A percentile compares a stretch with the other conserved stretches of the same genome.
Conservation (phyloP, 768 basidiomycete species). For the Butyriboletus loyo region DNA sequence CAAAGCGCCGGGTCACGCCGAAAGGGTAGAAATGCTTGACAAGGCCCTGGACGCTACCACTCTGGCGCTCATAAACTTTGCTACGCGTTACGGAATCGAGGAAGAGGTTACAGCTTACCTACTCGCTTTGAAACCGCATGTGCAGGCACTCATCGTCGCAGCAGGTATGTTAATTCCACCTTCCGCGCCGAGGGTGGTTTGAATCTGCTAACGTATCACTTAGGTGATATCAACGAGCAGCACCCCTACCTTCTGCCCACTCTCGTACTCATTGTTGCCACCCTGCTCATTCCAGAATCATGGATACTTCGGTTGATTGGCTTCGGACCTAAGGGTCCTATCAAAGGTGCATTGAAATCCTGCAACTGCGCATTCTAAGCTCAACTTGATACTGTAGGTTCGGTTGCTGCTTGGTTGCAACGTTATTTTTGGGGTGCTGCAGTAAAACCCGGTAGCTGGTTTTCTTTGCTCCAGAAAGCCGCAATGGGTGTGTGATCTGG, state of each 20-base stretch:
- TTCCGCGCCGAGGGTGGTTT: neutral
- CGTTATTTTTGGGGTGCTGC: neutral
- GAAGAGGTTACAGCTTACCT: conserved; percentile 6
- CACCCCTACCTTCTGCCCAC: conserved; percentile 5
- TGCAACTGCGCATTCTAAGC: neutral
- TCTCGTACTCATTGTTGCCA: conserved; percentile 1
- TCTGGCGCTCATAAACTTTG: neutral
- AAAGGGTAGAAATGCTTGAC: conserved; percentile 4
- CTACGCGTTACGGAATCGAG: neutral
- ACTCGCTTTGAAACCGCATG: neutral
- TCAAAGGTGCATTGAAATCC: conserved; percentile 6
- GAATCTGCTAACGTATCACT: neutral
- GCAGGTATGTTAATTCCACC: conserved; percentile 3
- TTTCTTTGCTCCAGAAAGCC: conserved; percentile 13
- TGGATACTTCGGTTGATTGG: conserved; percentile 16
- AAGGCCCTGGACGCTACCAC: conserved; percentile 2
- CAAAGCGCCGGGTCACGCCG: conserved; percentile 1
- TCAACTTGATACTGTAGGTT: conserved; percentile 3
- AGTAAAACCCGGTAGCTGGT: conserved; percentile 8
- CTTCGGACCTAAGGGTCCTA: conserved; percentile 14
- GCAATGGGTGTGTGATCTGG: conserved; percentile 11
- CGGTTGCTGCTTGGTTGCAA: conserved; percentile 13
- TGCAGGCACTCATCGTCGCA: conserved; percentile 1
- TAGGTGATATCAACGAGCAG: conserved; percentile 14
- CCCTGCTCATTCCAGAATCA: conserved; percentile 9